Evolutionary conservation across 306 rosid species (phyloP), one percentile per base, ranked within the genome.

Genomic region (Leucaena leucocephala): DNA sequence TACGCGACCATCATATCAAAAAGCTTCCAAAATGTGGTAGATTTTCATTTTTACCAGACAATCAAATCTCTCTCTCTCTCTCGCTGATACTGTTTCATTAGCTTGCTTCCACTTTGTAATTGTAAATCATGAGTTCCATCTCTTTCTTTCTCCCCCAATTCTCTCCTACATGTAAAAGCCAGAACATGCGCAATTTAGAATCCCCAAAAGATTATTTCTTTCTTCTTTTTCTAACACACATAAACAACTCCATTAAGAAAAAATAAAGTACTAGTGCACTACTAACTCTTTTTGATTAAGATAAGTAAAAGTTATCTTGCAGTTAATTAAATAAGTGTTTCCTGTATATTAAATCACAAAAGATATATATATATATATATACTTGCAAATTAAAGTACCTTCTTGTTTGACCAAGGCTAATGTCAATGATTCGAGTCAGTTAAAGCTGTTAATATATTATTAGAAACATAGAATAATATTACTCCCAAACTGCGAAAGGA

Each of bases 1-100:
- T 36, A 70, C 5, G 81, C 55, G 81, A 82, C 81, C 69, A 84
- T 87, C 19, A 5, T 5, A 8, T 50, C 33, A 45, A 87, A 87
- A 82, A 84, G 84, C 80, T 74, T 79, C 58, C 71, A 82, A 68
- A 76, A 68, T 76, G 69, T 49, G 81, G 81, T 54, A 70, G 77
- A 76, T 71, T 62, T 83, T 78, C 65, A 62, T 71, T 49, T n/a
- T 72, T 48, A 50, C 81, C 73, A 13, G 82, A 74, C 61, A 65
- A 68, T n/a, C 21, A 44, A 75, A 27, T 67, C 22, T 65, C 71
- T 61, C 75, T n/a, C 8, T 39, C 35, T 57, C 63, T 58, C 34
- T 19, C 22, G 1, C 62, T 3, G 3, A 6, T 33, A 83, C 80
- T 84, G 80, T 84, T 84, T 84, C 54, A 82, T 84, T 74, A 79